Conservation (phyloP, 208 protist genomes). For the Leishmania martiniquensis region DNA sequence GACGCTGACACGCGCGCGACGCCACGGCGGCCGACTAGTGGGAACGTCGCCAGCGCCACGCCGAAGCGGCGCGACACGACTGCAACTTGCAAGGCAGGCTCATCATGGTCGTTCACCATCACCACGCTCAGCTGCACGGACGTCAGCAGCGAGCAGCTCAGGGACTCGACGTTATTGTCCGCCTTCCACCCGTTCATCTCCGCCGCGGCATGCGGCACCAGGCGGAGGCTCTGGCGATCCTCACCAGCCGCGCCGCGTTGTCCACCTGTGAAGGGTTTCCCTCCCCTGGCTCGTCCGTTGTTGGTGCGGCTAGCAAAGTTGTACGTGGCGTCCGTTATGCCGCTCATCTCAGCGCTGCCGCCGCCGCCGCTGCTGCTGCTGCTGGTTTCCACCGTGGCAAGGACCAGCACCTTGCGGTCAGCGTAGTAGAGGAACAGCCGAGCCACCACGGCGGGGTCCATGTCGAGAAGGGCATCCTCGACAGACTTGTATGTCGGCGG, state of each 20-base stretch:
- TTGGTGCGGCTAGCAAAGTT: conserved; percentile 21
- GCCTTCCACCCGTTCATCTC: conserved; percentile 39
- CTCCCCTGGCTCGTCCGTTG: conserved; percentile 9
- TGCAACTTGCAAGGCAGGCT: conserved; percentile 37
- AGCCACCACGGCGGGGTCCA: conserved; percentile 30
- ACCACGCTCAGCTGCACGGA: conserved; percentile 38
- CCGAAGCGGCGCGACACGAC: conserved; percentile 39
- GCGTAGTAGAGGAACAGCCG: conserved; percentile 55
- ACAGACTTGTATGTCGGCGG: conserved; percentile 15
- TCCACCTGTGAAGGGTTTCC: conserved; percentile 3
- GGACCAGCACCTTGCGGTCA: conserved; percentile 42
- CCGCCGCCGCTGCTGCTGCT: conserved; percentile 13
- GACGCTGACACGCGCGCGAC: conserved; percentile 20
- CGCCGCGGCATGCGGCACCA: conserved; percentile 45
- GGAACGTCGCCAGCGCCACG: conserved; percentile 38
- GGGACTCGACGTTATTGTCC: conserved; percentile 21
- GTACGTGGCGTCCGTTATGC: conserved; percentile 24
- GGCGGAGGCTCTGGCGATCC: conserved; percentile 27
- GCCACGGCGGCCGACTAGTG: conserved; percentile 26
- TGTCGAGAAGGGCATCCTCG: conserved; percentile 22
- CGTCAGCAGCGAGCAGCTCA: conserved; percentile 22
- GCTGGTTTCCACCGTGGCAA: conserved; percentile 38
- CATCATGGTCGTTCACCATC: conserved; percentile 32
- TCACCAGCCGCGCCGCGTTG: neutral
- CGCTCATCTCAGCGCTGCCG: neutral